These are phyloP conservation scores for Dactylellina leptospora DNA, from an alignment of 2,329 filamentous ascomycete genomes.

Conservation along the genomic window DNA sequence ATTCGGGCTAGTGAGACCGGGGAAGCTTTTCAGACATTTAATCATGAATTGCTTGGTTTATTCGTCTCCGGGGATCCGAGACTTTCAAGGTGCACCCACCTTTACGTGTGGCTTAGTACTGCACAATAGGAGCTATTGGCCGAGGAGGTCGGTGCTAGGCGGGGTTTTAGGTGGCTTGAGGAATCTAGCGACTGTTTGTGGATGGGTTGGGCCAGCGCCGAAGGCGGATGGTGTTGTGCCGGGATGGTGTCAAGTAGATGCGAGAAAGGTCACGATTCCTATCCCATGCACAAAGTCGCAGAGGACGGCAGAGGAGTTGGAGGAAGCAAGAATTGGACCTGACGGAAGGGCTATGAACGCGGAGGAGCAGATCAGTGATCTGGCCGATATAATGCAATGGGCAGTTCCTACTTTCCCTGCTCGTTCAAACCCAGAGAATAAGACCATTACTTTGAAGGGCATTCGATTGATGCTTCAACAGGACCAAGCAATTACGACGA, in stretches of 20 bases:
- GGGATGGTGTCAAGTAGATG: slow-evolving; percentile 48
- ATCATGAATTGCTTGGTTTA: slow-evolving; percentile 50
- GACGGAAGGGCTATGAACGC: slow-evolving; percentile 47
- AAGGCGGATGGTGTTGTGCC: slow-evolving; percentile 33
- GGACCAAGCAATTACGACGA: slow-evolving; percentile 44
- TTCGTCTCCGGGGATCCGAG: slow-evolving; percentile 44
- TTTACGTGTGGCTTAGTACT: slow-evolving; percentile 42
- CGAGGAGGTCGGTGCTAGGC: slow-evolving; percentile 36
- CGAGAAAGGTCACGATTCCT: slow-evolving; percentile 44
- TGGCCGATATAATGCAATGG: slow-evolving; percentile 51
- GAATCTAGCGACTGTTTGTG: slow-evolving; percentile 39
- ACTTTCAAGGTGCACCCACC: slow-evolving; percentile 40
- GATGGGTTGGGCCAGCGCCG: slow-evolving; percentile 48
- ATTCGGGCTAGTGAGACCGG: slow-evolving; percentile 47
- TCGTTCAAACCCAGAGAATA: slow-evolving; percentile 32
- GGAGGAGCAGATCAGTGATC: slow-evolving; percentile 49
- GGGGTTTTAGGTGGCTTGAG: slow-evolving; percentile 48
- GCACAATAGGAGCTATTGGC: slow-evolving; percentile 49
- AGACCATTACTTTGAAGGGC: slow-evolving; percentile 24
- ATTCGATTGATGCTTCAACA: slow-evolving; percentile 47
- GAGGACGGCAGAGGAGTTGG: slow-evolving; percentile 48
- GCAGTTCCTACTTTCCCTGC: slow-evolving; percentile 34
- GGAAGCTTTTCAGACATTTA: slow-evolving; percentile 44
- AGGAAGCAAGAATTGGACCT: slow-evolving; percentile 38
- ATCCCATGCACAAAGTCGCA: slow-evolving; percentile 48